Base-by-base conservation (phyloP, 208 protist species). In the Crithidia sp. region DNA sequence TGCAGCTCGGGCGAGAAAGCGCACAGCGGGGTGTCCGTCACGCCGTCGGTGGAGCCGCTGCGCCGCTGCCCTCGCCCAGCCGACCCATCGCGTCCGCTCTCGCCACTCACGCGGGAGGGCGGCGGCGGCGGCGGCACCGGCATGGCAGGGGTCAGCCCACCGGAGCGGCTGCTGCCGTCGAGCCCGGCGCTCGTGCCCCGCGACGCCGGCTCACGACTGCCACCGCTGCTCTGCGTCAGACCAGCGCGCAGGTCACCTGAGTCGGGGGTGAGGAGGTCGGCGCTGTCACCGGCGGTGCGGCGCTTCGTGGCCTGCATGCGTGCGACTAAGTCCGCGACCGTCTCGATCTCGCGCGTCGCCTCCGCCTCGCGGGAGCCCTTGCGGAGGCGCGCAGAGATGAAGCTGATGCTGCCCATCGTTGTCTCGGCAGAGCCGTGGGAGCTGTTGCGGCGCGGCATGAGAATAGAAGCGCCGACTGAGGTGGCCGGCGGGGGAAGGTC, bases 251-350 rank as follows among this genome's bases (percentile, higher is more conserved):
- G 17, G n/a, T 67, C 62, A 0, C 8, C 62, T 7, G 62, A 55
- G 9, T 43, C 19, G 19, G 62, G 12, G 36, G 57, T 45, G 7
- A 5, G 28, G 4, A 6, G 3, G 39, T 36, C 13, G 41, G 16
- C 28, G 60, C 41, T 17, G 60, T 66, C 45, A 45, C 45, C 28
- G 3, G 43, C 62, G 19, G 47, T 3, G 47, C 41, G 54, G 44
- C 8, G 5, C 62, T 67, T 67, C 12, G 62, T 28, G 2, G 62
- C 44, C 44, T 67, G 12, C 62, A 67, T 67, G 36, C 62, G 44
- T 44, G 62, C 62, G 10, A 67, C 62, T 4, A 67, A 67, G 19
- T 67, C 62, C 44, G 49, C 47, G 47, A 67, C 62, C 47, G 37
- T 67, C 49, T 67, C 62, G 17, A 67, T 49, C 47, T 67, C 62